Percentiles rank a stretch among this genome's conserved stretches.
Conservation (phyloP, 495 filamentous ascomycete species). For the Hypoxylon lienhwacheense region DNA sequence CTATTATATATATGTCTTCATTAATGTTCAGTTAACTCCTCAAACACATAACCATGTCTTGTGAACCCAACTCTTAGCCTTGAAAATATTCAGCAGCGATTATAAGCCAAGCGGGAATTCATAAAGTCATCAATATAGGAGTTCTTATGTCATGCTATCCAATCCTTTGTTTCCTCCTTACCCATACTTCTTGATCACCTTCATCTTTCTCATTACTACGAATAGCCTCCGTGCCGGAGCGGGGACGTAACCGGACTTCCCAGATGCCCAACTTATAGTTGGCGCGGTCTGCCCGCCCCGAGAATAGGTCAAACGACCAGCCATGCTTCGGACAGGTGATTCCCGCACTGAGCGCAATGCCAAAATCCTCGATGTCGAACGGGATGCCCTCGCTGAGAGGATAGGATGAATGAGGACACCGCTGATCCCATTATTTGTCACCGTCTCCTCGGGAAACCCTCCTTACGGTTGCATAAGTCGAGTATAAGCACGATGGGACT, state of each 20-base stretch:
- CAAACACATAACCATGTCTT: too few relatives aligned
- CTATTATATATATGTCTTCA: not conserved
- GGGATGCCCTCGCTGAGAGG: conserved; percentile 58
- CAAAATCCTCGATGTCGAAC: conserved; percentile 68
- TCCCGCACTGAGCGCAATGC: conserved; percentile 52
- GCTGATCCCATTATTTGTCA: conserved; percentile 41
- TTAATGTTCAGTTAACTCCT: too few relatives aligned
- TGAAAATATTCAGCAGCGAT: too few relatives aligned
- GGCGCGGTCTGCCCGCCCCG: conserved; percentile 57
- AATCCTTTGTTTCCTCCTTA: conserved; percentile 50
- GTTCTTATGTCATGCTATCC: conserved; percentile 36
- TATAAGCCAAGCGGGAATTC: too few relatives aligned
- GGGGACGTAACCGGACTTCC: conserved; percentile 59
- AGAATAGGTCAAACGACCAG: conserved; percentile 64
- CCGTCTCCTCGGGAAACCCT: conserved; percentile 15
- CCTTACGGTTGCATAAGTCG: not conserved
- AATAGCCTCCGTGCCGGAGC: conserved; percentile 9
- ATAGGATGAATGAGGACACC: conserved; percentile 63
- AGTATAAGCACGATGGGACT: conserved; percentile 32
- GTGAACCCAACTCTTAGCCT: too few relatives aligned
- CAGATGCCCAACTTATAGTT: conserved; percentile 60
- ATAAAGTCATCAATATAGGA: not conserved
- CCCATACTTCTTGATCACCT: conserved; percentile 59
- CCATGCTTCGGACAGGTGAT: conserved; percentile 63
- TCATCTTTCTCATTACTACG: conserved; percentile 1